Evolutionary conservation across 1,139 yeast species (phyloP).

Genomic region (Insectozyma bohioensis): DNA sequence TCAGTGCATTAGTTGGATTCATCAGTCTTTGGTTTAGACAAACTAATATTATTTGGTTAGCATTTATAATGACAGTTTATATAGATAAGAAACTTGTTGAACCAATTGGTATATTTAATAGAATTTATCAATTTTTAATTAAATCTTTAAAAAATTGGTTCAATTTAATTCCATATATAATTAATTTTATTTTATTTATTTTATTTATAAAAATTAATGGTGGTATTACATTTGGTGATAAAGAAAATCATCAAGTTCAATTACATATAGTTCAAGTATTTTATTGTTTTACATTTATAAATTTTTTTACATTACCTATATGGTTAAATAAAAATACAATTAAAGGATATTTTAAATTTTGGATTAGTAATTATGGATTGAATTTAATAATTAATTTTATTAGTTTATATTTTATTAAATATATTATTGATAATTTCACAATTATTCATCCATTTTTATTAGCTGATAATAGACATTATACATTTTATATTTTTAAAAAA

Average conservation of each 20-base stretch:
- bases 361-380: conserved; percentile 22
- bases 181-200: conserved; percentile 53
- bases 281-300: conserved; percentile 67
- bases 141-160: conserved; percentile 25
- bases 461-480: conserved; percentile 93
- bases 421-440: conserved; percentile 59
- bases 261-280: conserved; percentile 79
- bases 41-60: conserved; percentile 87
- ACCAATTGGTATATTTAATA: conserved; percentile 9
- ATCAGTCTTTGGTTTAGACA: conserved; percentile 76
- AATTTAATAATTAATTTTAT: conserved; percentile 18
- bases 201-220: conserved; percentile 63
- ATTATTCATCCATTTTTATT: conserved; percentile 84
- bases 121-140: conserved; percentile 19
- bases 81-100: conserved; percentile 44
- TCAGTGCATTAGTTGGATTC: conserved; percentile 51
- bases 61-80: conserved; percentile 56
- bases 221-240: conserved; percentile 87
- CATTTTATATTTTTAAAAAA: conserved; percentile 78
- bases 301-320: conserved; percentile 65
- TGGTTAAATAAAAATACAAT: conserved; percentile 52
- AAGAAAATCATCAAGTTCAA: conserved; percentile 73
- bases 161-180: conserved; percentile 48
- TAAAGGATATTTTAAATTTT: conserved; percentile 31
- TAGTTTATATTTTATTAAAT: conserved; percentile 36